Base-by-base conservation (phyloP, 2,329 filamentous ascomycete genomes). In the Emergomyces pasteurianus region DNA sequence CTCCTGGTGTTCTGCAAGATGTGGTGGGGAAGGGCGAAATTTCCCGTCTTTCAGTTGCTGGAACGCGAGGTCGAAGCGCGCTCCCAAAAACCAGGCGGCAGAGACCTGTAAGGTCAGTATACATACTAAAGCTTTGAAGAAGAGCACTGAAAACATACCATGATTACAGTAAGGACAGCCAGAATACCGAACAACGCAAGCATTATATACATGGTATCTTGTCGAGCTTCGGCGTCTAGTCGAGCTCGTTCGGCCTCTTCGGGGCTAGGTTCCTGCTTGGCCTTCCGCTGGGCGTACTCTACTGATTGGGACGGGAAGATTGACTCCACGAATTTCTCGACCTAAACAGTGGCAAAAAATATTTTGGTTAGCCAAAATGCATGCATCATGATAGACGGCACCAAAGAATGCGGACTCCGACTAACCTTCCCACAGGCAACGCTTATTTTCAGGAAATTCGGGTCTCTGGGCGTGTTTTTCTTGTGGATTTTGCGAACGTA, bases 381-480 rank as follows among this genome's bases (percentile, higher is more conserved):
- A n/a, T 28, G 1, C 21, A 21, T 3, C 34, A 38, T 18, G 7
- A 49, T n/a, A 23, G 14, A n/a, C 18, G 4, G 5, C 46, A 38
- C 3, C 54, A 18, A 23, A 31, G 9, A 34, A 58, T 62, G 43
- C 23, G 5, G 12, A 49, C 14, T 49, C 46, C 4, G 62, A 69
- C 78, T 68, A 74, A 92, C 89, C 82, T 90, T 91, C 70, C 85
- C 92, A 72, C 92, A 95, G 60, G 89, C 87, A 65, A 91, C 85
- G 75, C 91, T 96, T 71, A 99, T 96, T 70, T 90, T 87, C 53
- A 96, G 78, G 77, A 88, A 99, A 72, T 92, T 92, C 52, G 92
- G 94, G 70, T 99, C 94, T 68, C 86, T 86, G 0, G 94, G 92
- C 65, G 92, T 90, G 75, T 96, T 97, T 83, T 94, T 96, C 79